Conservation (phyloP, 306 rosid species). For the Vicia villosa region DNA sequence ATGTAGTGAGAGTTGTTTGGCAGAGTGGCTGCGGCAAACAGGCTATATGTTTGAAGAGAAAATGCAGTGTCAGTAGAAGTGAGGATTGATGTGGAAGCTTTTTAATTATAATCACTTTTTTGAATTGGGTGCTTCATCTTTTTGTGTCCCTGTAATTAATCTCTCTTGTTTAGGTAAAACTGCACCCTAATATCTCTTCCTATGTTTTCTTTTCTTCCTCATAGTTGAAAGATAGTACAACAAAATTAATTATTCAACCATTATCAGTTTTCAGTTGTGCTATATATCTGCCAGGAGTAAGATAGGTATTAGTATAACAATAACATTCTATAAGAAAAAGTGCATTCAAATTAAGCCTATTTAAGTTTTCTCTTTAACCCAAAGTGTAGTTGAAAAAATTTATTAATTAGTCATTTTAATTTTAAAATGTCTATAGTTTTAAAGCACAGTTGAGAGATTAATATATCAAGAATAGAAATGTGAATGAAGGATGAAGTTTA, state of each 20-base stretch:
- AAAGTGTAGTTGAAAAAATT: too few relatives aligned
- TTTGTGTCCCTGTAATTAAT: background rate
- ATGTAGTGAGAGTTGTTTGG: slow-evolving; percentile 23
- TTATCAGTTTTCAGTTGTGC: background rate
- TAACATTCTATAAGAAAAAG: too few relatives aligned
- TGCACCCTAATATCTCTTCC: slow-evolving; percentile 2
- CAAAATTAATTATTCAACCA: background rate
- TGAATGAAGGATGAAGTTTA: too few relatives aligned
- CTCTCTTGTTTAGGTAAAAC: background rate
- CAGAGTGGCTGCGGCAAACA: background rate
- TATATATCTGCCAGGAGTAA: background rate
- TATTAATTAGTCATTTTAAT: too few relatives aligned
- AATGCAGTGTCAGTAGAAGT: background rate
- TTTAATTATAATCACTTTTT: slow-evolving; percentile 2
- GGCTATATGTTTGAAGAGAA: background rate
- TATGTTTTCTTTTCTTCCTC: background rate
- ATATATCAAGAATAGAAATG: too few relatives aligned
- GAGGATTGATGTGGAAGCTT: background rate
- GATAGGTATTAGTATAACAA: too few relatives aligned
- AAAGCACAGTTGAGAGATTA: too few relatives aligned
- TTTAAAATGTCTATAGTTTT: too few relatives aligned
- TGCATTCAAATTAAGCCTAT: too few relatives aligned
- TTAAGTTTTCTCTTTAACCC: too few relatives aligned
- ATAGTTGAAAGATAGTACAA: background rate
- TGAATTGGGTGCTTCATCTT: background rate